Evolutionary conservation across 495 filamentous ascomycete species (phyloP), one percentile per base, ranked within the genome.

Genomic region (Terfezia claveryi): DNA sequence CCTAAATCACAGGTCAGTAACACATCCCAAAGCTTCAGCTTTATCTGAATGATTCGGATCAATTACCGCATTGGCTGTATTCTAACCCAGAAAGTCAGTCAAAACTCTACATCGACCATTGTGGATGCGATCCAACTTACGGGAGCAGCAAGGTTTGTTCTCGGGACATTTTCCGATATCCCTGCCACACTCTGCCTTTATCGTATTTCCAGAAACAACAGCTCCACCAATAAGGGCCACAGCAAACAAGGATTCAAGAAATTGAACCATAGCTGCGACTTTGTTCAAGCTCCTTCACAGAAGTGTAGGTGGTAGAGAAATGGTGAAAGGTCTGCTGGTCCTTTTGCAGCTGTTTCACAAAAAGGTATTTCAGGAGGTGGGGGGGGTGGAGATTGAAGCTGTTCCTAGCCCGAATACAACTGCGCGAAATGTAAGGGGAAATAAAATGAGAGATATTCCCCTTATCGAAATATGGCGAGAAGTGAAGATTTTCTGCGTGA

Each of bases 61-160:
- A 36, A 16, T 27, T 54, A 54, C 63, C 77, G 64, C 91, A 98
- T 71, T 91, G 75, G 58, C 85, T 85, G 70, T 98, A 98, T 69
- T 88, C 89, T 96, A 38, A 54, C 37, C 38, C 23, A 57, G 55
- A 23, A 59, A 55, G 16, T 58, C 16, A 58, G 60, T 57, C 20
- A 46, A 8, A 14, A 14, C 41, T 46, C 41, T 20, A 20, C 41
- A 46, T 59, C 52, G 51, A 51, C 7, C 6, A 60, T 49, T 58
- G 44, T 50, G 32, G 4, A 46, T 14, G 17, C 41, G 17, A 46
- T 46, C 17, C 37, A 37, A 85, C 82, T 73, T 74, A 95, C 88
- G 82, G 53, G 87, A 94, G 68, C 91, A 95, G 75, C 89, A 98
- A 10, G 89, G 91, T 51, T 78, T 73, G 52, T 75, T 70, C 55